A percentile compares a stretch with the other conserved stretches of the same genome.
Evolutionary conservation across 2,329 filamentous ascomycete species (phyloP).

Genomic region (Colletotrichum salicis): DNA sequence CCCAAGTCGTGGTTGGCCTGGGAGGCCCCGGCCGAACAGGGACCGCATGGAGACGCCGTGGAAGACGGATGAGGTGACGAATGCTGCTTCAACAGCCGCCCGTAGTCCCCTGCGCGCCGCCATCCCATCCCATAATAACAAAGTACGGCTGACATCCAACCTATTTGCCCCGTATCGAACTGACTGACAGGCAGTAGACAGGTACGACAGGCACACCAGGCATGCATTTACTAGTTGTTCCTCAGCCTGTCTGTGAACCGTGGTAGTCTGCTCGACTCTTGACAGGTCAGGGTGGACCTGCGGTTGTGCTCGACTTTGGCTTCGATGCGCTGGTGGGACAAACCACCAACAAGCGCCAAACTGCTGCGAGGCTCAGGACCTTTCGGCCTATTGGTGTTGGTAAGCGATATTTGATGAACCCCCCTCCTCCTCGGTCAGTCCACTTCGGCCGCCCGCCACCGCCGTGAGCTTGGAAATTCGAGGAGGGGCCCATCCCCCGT

Average conservation of each 20-base stretch:
- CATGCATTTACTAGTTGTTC: not conserved
- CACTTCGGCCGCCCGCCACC: slow-evolving; percentile 7
- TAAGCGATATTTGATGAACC: slow-evolving; percentile 30
- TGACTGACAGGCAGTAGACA: not conserved
- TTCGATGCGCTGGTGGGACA: not conserved
- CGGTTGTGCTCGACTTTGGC: not conserved
- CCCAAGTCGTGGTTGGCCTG: not conserved
- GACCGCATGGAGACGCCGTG: not conserved
- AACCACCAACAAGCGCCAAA: not conserved
- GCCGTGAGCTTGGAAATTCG: slow-evolving; percentile 17
- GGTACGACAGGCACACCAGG: no score
- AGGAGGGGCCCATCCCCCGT: slow-evolving; percentile 15
- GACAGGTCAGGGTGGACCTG: not conserved
- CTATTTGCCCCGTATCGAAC: not conserved
- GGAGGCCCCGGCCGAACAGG: not conserved
- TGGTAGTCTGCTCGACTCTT: not conserved
- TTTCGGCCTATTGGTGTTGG: not conserved
- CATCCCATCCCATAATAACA: slow-evolving; percentile 17
- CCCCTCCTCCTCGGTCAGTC: not conserved
- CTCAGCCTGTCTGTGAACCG: not conserved
- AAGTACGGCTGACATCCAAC: not conserved
- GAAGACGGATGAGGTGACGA: slow-evolving; percentile 16
- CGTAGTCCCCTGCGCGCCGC: not conserved
- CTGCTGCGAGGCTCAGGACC: not conserved
- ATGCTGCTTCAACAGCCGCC: slow-evolving; percentile 8